These are phyloP conservation scores for Metschnikowia reukaufii DNA, from an alignment of 805 yeast species.

Conservation along the genomic window DNA sequence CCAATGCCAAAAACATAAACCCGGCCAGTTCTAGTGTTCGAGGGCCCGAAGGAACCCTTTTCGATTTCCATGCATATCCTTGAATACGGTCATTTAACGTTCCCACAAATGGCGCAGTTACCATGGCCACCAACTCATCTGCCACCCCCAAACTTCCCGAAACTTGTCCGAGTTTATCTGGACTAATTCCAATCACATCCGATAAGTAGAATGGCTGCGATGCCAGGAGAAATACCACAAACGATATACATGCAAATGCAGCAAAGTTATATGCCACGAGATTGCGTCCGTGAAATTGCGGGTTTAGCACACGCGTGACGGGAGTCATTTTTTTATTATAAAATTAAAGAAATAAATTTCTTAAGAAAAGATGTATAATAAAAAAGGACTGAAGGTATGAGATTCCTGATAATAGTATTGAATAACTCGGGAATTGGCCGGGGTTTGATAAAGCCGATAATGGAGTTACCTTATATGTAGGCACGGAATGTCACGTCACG, in stretches of 20 bases:
- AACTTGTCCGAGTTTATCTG: constrained; percentile 31
- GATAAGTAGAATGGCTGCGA: constrained; percentile 42
- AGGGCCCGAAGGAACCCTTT: constrained; percentile 43
- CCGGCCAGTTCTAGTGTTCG: constrained; percentile 51
- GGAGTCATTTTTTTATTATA: not conserved
- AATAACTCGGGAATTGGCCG: too few species aligned
- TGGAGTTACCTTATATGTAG: constrained; percentile 1
- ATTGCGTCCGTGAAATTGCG: constrained; percentile 21
- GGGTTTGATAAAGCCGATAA: constrained; percentile 5
- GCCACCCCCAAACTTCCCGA: constrained; percentile 45
- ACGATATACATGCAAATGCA: constrained; percentile 39
- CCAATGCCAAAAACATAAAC: constrained; percentile 45
- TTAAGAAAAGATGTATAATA: not conserved
- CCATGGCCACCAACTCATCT: constrained; percentile 58
- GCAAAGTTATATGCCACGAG: constrained; percentile 35
- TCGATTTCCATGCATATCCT: constrained; percentile 14
- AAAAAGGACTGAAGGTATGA: too few species aligned
- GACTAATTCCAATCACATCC: constrained; percentile 29
- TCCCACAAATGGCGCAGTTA: constrained; percentile 61
- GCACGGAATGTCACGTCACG: too few species aligned
- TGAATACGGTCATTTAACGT: constrained; percentile 56
- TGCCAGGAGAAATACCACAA: constrained; percentile 40
- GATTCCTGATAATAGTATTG: too few species aligned
- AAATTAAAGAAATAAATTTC: too few species aligned
- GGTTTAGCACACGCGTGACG: constrained; percentile 10